Evolutionary conservation across 495 filamentous ascomycete genomes (phyloP).

Genomic region (Hyphodiscus hymeniophilus): DNA sequence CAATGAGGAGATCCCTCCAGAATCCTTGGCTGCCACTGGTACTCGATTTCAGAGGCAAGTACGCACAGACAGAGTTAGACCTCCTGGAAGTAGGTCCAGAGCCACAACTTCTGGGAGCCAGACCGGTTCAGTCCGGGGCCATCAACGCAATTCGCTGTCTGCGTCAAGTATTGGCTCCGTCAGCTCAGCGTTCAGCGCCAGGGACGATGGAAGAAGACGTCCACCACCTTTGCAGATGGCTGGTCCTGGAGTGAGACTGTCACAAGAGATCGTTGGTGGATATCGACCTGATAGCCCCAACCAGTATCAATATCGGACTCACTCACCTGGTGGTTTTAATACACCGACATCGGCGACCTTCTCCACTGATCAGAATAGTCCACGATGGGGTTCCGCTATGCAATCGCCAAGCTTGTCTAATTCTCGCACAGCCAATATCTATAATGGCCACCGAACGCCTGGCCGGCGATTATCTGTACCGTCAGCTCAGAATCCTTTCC

Average conservation of each 20-base stretch:
- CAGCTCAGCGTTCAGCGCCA: slow-evolving; percentile 55
- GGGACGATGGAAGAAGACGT: slow-evolving; percentile 55
- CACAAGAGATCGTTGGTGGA: slow-evolving; percentile 44
- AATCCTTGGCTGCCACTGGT: slow-evolving; percentile 89
- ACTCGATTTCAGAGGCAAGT: slow-evolving; percentile 93
- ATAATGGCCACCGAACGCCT: slow-evolving; percentile 55
- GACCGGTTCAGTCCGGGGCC: slow-evolving; percentile 61
- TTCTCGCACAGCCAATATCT: slow-evolving; percentile 58
- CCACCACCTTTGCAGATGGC: slow-evolving; percentile 84
- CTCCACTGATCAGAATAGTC: slow-evolving; percentile 63
- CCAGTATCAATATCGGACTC: slow-evolving; percentile 39
- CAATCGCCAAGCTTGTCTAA: slow-evolving; percentile 60
- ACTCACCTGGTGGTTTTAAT: slow-evolving; percentile 64
- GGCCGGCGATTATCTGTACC: slow-evolving; percentile 76
- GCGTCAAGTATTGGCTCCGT: slow-evolving; percentile 78
- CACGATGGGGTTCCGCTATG: slow-evolving; percentile 53
- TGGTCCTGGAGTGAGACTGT: slow-evolving; percentile 42
- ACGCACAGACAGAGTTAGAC: slow-evolving; percentile 65
- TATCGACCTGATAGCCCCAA: slow-evolving; percentile 41
- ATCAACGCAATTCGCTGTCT: slow-evolving; percentile 72
- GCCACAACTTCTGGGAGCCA: slow-evolving; percentile 60
- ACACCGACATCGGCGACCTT: slow-evolving; percentile 69
- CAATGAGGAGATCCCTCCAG: slow-evolving; percentile 90
- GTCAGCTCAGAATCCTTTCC: slow-evolving; percentile 65
- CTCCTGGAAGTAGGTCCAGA: slow-evolving; percentile 59